A percentile compares a stretch with the other conserved stretches of the same genome.
Evolutionary conservation across 1,284 basidiomycete species (phyloP).

Genomic region (Erythrobasidium hasegawianum): DNA sequence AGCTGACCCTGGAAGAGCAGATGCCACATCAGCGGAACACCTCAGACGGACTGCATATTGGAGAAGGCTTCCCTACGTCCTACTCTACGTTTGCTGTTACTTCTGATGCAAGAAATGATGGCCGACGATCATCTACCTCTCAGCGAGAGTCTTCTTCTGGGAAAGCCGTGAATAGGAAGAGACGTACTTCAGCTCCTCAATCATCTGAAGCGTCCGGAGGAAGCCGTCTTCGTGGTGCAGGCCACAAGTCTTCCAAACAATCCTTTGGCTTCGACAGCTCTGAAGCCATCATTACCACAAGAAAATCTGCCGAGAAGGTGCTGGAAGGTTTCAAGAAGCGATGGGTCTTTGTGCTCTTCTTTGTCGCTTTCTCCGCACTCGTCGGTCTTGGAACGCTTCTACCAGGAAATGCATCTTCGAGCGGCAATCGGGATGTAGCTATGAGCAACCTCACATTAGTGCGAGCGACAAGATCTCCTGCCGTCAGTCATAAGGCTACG

Average conservation of each 20-base stretch:
- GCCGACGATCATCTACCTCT: conserved; percentile 13
- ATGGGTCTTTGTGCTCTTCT: conserved; percentile 28
- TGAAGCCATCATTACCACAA: conserved; percentile 1
- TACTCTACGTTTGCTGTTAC: conserved; percentile 30
- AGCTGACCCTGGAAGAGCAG: background rate
- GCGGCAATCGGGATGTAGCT: background rate
- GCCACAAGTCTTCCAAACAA: background rate
- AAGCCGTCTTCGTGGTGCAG: background rate
- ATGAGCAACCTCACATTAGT: background rate
- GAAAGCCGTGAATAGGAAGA: background rate
- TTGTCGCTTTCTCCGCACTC: conserved; percentile 27
- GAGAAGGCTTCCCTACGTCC: conserved; percentile 30
- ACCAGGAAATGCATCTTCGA: background rate
- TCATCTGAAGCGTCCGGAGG: background rate
- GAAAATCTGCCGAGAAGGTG: conserved; percentile 1
- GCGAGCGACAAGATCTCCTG: background rate
- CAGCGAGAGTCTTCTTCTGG: background rate
- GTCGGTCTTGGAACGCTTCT: conserved; percentile 19
- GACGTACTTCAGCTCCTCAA: conserved; percentile 9
- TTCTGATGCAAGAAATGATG: conserved; percentile 12
- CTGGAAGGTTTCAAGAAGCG: conserved; percentile 8
- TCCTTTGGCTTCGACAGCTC: conserved; percentile 1
- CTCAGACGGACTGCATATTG: conserved; percentile 31
- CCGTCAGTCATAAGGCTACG: background rate
- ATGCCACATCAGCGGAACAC: conserved; percentile 21